Evolutionary conservation across 2,329 filamentous ascomycete species (phyloP).

Genomic region (Didymellaceae sp.): DNA sequence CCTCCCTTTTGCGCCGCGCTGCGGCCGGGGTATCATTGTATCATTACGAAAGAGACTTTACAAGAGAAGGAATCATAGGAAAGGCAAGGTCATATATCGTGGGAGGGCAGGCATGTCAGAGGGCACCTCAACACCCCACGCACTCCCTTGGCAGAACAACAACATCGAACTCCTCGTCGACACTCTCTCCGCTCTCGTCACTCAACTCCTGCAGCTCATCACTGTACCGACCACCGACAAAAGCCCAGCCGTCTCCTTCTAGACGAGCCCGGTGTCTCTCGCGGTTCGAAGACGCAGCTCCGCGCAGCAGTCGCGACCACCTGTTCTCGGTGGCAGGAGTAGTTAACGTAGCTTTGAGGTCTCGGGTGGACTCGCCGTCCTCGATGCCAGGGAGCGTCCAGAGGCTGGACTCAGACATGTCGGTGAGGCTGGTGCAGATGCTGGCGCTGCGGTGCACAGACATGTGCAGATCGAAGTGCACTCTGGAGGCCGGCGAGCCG

Average conservation of each 20-base stretch:
- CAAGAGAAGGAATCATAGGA: neutral
- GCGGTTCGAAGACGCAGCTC: slow-evolving; percentile 39
- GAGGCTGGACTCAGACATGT: slow-evolving; percentile 32
- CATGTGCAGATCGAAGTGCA: slow-evolving; percentile 22
- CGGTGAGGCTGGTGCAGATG: slow-evolving; percentile 26
- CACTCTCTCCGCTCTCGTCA: slow-evolving; percentile 32
- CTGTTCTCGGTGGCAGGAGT: slow-evolving; percentile 20
- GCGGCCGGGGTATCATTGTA: slow-evolving; percentile 1
- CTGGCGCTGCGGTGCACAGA: slow-evolving; percentile 33
- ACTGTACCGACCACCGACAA: slow-evolving; percentile 26
- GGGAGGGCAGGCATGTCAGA: no score
- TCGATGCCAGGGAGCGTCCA: slow-evolving; percentile 45
- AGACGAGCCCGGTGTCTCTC: slow-evolving; percentile 37
- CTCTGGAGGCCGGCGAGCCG: neutral
- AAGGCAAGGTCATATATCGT: neutral
- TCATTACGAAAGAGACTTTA: neutral
- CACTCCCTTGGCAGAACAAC: slow-evolving; percentile 29
- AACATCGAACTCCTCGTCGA: slow-evolving; percentile 47
- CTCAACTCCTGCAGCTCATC: slow-evolving; percentile 28
- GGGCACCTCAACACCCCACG: slow-evolving; percentile 7
- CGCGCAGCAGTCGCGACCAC: slow-evolving; percentile 23
- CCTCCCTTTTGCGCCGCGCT: slow-evolving; percentile 6
- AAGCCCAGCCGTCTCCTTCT: slow-evolving; percentile 46
- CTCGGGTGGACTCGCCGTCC: slow-evolving; percentile 33
- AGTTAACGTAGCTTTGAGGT: neutral